Evolutionary conservation across 352 stramenopile genomes (phyloP).

Genomic region (Phytophthora agathidicida): DNA sequence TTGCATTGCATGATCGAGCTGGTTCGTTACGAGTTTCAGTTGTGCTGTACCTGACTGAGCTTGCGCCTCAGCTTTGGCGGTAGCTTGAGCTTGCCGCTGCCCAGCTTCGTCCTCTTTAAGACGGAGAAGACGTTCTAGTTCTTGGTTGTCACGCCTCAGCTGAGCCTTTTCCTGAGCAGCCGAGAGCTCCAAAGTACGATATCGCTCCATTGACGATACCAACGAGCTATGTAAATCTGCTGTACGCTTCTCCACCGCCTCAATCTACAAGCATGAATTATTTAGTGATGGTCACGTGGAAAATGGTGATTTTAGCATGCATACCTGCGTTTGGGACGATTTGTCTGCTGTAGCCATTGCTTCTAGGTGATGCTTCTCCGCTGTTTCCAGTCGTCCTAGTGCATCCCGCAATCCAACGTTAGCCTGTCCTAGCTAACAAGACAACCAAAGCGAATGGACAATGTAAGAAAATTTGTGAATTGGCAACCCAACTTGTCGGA

Average conservation of each 20-base stretch:
- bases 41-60: constrained; percentile 2
- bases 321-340: constrained; percentile 22
- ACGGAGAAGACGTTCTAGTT: constrained; percentile 37
- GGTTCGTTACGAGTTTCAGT: constrained; percentile 18
- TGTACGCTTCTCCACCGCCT: constrained; percentile 8
- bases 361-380: constrained; percentile 15
- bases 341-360: constrained; percentile 1
- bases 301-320: background rate
- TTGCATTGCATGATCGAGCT: constrained; percentile 19
- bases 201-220: constrained; percentile 13
- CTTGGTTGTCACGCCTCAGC: constrained; percentile 37
- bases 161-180: constrained; percentile 34
- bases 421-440: constrained; percentile 15
- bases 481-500: background rate
- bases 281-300: background rate
- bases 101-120: constrained; percentile 34
- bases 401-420: constrained; percentile 3
- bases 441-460: background rate
- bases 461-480: background rate
- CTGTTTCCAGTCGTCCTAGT: constrained; percentile 7
- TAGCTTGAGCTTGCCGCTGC: constrained; percentile 13
- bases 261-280: background rate
- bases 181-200: constrained; percentile 26
- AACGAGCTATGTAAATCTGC: constrained; percentile 19
- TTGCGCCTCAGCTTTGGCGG: constrained; percentile 17